Percentiles rank a stretch among this genome's conserved stretches.
Conservation (phyloP, 305 asterid genomes). For the Vinca major region DNA sequence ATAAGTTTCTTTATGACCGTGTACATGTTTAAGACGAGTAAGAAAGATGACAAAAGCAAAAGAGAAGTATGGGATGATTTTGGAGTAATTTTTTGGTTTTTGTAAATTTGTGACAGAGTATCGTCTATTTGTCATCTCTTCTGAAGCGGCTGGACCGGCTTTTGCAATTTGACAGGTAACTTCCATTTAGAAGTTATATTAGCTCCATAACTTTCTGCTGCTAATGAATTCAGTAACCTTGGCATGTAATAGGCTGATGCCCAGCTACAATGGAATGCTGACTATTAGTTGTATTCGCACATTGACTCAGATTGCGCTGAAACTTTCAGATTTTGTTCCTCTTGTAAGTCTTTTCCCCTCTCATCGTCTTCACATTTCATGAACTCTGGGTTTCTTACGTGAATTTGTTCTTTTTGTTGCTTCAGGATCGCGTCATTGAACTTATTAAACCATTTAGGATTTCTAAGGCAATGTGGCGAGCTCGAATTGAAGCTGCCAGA, state of each 20-base stretch:
- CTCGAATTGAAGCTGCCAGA: constrained; percentile 74
- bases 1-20: not conserved
- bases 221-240: constrained; percentile 15
- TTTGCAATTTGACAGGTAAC: constrained; percentile 89
- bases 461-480: constrained; percentile 54
- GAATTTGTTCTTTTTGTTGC: constrained; percentile 16
- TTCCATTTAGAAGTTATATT: constrained; percentile 15
- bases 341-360: constrained; percentile 48
- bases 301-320: constrained; percentile 74
- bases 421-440: constrained; percentile 64
- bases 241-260: constrained; percentile 68
- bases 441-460: constrained; percentile 58
- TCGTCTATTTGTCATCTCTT: constrained; percentile 63
- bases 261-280: constrained; percentile 90
- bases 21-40: not conserved
- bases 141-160: constrained; percentile 95
- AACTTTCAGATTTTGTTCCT: constrained; percentile 77
- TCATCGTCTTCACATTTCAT: constrained; percentile 10
- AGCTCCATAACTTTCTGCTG: constrained; percentile 11
- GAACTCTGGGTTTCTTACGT: constrained; percentile 20
- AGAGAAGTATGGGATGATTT: not conserved
- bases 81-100: constrained; percentile 23
- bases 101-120: constrained; percentile 55
- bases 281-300: constrained; percentile 78
- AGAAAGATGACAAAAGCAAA: not conserved